phyloP scores from a whole-genome alignment of 2,329 filamentous ascomycete species.

The Fusarium nodosum region DNA sequence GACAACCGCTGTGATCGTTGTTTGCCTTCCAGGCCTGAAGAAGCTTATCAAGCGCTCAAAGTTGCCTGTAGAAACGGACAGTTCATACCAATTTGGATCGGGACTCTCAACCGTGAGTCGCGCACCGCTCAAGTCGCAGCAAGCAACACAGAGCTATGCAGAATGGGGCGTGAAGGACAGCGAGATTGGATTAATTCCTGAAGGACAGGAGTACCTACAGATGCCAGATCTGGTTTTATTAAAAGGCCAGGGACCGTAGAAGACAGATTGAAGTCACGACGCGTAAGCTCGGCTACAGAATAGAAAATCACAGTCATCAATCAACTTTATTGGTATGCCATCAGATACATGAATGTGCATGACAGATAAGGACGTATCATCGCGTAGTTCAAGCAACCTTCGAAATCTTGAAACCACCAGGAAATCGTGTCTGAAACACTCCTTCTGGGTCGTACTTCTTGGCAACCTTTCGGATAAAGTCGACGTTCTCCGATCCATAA shows the following conservation, averaged over 20 bases:
- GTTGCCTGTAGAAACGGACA: not conserved
- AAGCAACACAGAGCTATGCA: slow-evolving; percentile 11
- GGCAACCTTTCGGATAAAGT: slow-evolving; percentile 1
- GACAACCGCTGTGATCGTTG: slow-evolving; percentile 19
- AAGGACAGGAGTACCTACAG: not conserved
- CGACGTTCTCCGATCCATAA: slow-evolving; percentile 9
- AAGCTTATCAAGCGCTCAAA: not conserved
- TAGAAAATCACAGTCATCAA: not conserved
- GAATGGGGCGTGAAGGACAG: slow-evolving; percentile 23
- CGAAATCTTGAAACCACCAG: slow-evolving; percentile 21
- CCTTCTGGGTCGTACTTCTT: slow-evolving; percentile 9
- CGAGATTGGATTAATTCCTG: slow-evolving; percentile 7
- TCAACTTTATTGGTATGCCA: not conserved
- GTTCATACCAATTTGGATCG: not conserved
- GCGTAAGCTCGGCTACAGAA: rapidly evolving
- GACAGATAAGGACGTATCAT: not conserved
- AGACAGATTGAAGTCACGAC: not conserved
- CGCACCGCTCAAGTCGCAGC: not conserved
- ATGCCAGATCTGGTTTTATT: not conserved
- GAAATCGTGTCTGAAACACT: slow-evolving; percentile 8
- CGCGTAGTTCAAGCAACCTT: not conserved
- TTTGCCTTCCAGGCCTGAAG: slow-evolving; percentile 18
- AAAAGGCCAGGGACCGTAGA: slow-evolving; percentile 17
- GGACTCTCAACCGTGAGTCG: not conserved
- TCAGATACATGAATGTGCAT: not conserved